Evolutionary conservation across 1,284 basidiomycete species (phyloP), one percentile per base, ranked within the genome.

Genomic region (Neonothopanus nambi): DNA sequence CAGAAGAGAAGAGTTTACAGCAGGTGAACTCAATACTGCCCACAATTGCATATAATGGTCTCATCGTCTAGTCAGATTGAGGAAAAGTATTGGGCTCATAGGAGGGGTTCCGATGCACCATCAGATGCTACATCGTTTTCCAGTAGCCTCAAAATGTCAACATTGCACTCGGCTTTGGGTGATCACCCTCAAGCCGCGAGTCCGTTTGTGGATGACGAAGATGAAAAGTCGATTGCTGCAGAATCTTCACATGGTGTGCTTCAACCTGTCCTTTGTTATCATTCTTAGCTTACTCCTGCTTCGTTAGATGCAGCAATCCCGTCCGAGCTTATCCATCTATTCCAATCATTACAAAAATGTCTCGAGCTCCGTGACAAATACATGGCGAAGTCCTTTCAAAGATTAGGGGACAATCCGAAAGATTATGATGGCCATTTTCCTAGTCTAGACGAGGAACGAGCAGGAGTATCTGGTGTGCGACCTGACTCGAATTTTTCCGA

Each of bases 281-380:
- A 20, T 13, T 52, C 28, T 43, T 18, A 38, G 15, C 21, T 37
- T 43, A 54, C 46, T 59, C 56, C 53, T 59, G 15, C 33, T 51
- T 47, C 41, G 40, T 3, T 48, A 70, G 79, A 81, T 49, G 61
- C 72, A 6, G 61, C 75, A 35, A 63, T 84, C 40, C 74, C 72
- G 5, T 68, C 76, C 0, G 87, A 90, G 65, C 78, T 82, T 55
- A 61, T 69, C 3, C 68, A 73, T 13, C 74, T 87, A 17, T 80
- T 86, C 49, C 78, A 84, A 61, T 71, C 79, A 5, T 74, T 98
- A 65, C 84, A 90, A 57, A 81, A 78, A 64, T 96, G 93, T 64
- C 82, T 97, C 45, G 82, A 90, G 55, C 76, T 97, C 18, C 87
- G 95, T 20, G 94, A 97, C 75, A 97, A 96, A 70, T 98, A 97